phyloP scores from a whole-genome alignment of 768 basidiomycete species.

The Suillus discolor region DNA sequence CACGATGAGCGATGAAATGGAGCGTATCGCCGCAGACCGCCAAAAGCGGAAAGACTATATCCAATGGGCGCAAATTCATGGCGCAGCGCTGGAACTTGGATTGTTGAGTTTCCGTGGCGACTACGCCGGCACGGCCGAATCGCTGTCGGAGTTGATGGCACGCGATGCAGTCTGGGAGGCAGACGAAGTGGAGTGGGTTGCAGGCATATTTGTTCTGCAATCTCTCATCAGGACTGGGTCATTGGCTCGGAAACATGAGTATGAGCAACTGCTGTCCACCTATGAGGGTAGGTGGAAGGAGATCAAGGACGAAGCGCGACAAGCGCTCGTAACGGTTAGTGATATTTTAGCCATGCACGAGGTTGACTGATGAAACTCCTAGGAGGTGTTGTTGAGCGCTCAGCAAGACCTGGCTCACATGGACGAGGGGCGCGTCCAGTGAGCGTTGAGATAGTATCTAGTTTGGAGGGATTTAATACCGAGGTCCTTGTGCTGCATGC shows the following conservation, averaged over 20 bases:
- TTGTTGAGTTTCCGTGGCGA: conserved; percentile 48
- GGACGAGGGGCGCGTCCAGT: conserved; percentile 3
- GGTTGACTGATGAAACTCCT: not conserved
- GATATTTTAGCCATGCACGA: not conserved
- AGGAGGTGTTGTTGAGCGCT: conserved; percentile 4
- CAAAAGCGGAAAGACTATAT: conserved; percentile 66
- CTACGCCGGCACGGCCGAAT: conserved; percentile 42
- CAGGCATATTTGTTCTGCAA: conserved; percentile 59
- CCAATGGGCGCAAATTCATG: conserved; percentile 69
- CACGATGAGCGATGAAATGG: conserved; percentile 61
- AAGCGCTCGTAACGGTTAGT: conserved; percentile 57
- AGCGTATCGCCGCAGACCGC: conserved; percentile 59
- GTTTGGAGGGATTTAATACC: not conserved
- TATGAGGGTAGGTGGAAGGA: conserved; percentile 74
- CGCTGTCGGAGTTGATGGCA: conserved; percentile 61
- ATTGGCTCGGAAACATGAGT: conserved; percentile 53
- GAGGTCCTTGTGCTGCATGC: not conserved
- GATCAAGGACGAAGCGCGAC: conserved; percentile 67
- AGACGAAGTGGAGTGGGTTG: conserved; percentile 71
- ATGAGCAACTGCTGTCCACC: conserved; percentile 53
- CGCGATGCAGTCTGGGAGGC: conserved; percentile 68
- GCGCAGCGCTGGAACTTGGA: conserved; percentile 61
- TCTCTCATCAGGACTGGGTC: conserved; percentile 59
- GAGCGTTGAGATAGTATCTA: not conserved
- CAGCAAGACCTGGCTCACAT: conserved; percentile 6